Evolutionary conservation across 164 flowering plant species (phyloP).

Genomic region (Brasenia schreberi): DNA sequence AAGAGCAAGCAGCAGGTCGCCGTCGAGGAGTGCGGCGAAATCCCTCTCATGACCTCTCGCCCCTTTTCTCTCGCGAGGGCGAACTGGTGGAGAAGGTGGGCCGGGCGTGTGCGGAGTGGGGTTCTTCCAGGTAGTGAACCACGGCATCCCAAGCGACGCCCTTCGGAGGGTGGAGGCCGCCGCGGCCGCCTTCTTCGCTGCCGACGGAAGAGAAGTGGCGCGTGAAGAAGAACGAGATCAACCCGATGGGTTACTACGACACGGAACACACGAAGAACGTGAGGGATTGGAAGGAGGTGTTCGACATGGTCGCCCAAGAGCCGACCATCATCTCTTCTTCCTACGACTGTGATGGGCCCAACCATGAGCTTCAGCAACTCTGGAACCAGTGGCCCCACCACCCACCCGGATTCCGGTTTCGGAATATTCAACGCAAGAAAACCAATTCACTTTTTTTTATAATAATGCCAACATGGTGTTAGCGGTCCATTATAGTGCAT

Average conservation of each 20-base stretch:
- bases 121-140: constrained; percentile 64
- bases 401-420: constrained; percentile 13
- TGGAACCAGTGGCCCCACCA: constrained; percentile 33
- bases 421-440: constrained; percentile 10
- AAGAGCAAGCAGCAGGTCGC: not conserved
- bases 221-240: constrained; percentile 33
- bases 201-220: constrained; percentile 41
- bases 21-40: constrained; percentile 15
- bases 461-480: not conserved
- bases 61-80: not conserved
- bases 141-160: constrained; percentile 32
- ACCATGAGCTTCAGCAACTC: constrained; percentile 13
- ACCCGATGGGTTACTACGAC: constrained; percentile 44
- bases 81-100: constrained; percentile 1
- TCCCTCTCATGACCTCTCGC: constrained; percentile 45
- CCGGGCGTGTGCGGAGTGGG: constrained; percentile 49
- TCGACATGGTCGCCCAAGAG: constrained; percentile 28
- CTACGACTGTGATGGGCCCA: constrained; percentile 13
- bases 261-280: constrained; percentile 59
- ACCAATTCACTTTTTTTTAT: constrained; percentile 8
- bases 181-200: constrained; percentile 31
- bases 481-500: too few relatives aligned
- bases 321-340: constrained; percentile 29
- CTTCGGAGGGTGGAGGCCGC: constrained; percentile 14
- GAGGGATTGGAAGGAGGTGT: constrained; percentile 76